These are phyloP conservation scores for Colletotrichum gigasporum DNA, from an alignment of 2,329 filamentous ascomycete species.

Conservation along the genomic window DNA sequence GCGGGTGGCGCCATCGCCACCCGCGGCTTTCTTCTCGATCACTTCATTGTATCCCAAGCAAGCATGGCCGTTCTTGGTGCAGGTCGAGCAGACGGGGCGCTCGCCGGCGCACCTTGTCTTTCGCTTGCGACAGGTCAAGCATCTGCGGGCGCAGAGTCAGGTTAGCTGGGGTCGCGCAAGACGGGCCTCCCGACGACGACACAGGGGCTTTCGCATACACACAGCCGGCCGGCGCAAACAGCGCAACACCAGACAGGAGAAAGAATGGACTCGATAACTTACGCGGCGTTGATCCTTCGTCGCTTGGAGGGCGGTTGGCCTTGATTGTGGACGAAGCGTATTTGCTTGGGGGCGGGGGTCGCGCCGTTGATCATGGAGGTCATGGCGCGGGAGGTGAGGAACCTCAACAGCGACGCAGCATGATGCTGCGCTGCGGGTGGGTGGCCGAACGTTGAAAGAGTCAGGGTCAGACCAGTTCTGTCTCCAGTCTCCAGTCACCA, in stretches of 20 bases:
- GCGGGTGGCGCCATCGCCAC: slow-evolving; percentile 23
- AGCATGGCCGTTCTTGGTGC: slow-evolving; percentile 74
- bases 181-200: no score
- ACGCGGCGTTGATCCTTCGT: slow-evolving; percentile 82
- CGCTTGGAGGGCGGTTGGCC: slow-evolving; percentile 83
- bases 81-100: slow-evolving; percentile 77
- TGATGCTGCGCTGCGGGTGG: slow-evolving; percentile 28
- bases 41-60: slow-evolving; percentile 74
- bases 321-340: slow-evolving; percentile 85
- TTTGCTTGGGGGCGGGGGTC: slow-evolving; percentile 63
- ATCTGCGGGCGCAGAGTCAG: slow-evolving; percentile 51
- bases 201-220: no score
- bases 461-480: background rate
- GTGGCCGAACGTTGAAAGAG: slow-evolving; percentile 14
- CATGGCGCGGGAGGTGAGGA: slow-evolving; percentile 30
- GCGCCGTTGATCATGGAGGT: slow-evolving; percentile 48
- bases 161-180: slow-evolving; percentile 10
- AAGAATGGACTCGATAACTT: slow-evolving; percentile 46
- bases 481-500: background rate
- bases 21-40: slow-evolving; percentile 51
- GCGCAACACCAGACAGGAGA: background rate
- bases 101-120: slow-evolving; percentile 82
- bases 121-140: slow-evolving; percentile 77
- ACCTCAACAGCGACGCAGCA: slow-evolving; percentile 29
- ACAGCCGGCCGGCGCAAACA: no score